phyloP scores from a whole-genome alignment of 176 grass and related monocot species.

The Musa acuminata region DNA sequence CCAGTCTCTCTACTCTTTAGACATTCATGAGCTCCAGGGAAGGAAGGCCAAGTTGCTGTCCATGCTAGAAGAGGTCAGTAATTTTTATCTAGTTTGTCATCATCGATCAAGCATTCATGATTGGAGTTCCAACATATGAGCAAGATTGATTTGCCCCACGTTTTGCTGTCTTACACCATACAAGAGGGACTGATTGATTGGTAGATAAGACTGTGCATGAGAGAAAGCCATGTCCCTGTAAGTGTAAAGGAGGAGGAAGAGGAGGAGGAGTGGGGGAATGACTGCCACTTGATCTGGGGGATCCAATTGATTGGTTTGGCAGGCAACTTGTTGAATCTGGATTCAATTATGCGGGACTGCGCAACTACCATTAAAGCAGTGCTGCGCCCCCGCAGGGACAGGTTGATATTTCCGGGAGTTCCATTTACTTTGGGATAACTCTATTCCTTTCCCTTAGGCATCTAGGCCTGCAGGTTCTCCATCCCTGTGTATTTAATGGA shows the following conservation, averaged over 20 bases:
- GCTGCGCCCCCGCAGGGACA: slow-evolving; percentile 56
- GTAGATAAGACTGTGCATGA: not conserved
- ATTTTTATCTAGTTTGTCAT: no score
- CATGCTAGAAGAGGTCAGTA: slow-evolving; percentile 93
- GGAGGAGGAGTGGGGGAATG: not conserved
- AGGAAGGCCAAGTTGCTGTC: slow-evolving; percentile 74
- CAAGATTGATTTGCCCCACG: not conserved
- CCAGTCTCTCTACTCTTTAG: slow-evolving; percentile 46
- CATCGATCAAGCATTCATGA: no score
- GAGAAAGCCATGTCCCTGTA: not conserved
- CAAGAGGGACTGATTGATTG: no score
- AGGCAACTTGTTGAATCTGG: slow-evolving; percentile 5
- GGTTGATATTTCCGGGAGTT: slow-evolving; percentile 47
- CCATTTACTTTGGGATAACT: slow-evolving; percentile 85
- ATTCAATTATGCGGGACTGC: slow-evolving; percentile 31
- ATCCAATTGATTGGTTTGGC: slow-evolving; percentile 39
- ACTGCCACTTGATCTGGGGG: not conserved
- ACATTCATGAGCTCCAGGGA: slow-evolving; percentile 66
- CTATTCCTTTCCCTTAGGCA: slow-evolving; percentile 59
- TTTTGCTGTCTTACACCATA: not conserved
- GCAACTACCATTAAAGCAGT: slow-evolving; percentile 49
- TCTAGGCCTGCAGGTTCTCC: slow-evolving; percentile 22
- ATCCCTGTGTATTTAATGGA: slow-evolving; percentile 38
- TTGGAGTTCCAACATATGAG: not conserved
- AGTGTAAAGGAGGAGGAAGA: not conserved